Evolutionary conservation across 768 basidiomycete species (phyloP).

Genomic region (Coprinellus micaceus): DNA sequence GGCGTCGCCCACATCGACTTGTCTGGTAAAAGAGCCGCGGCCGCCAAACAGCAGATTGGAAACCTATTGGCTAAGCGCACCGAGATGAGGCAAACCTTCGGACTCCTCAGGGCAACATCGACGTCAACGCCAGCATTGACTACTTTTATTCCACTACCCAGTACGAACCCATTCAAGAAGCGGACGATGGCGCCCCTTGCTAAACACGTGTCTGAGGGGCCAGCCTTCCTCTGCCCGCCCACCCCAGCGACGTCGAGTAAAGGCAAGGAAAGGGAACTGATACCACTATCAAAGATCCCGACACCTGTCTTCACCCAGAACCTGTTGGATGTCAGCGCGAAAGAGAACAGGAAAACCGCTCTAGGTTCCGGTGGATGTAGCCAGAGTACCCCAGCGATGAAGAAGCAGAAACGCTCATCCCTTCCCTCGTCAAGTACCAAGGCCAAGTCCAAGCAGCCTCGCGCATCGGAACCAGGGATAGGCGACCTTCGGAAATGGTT

Average conservation of each 20-base stretch:
- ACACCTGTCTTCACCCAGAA: conserved; percentile 13
- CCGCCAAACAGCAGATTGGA: conserved; percentile 1
- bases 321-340: conserved; percentile 2
- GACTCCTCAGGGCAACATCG: neutral
- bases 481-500: neutral
- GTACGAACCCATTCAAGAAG: conserved; percentile 8
- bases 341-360: neutral
- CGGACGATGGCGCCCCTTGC: neutral
- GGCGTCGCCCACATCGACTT: conserved; percentile 7
- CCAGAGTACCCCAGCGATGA: conserved; percentile 5
- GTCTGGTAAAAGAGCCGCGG: neutral
- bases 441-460: neutral
- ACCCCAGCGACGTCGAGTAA: too few species aligned
- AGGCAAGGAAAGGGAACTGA: neutral
- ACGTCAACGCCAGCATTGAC: neutral
- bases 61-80: conserved; percentile 2
- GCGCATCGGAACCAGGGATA: neutral
- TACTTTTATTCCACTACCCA: neutral
- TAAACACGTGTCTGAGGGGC: too few species aligned
- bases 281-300: conserved; percentile 12
- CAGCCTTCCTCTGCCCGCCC: too few species aligned
- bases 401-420: neutral
- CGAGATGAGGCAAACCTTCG: conserved; percentile 3
- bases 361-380: neutral
- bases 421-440: neutral